phyloP scores from a whole-genome alignment of 352 stramenopile species.

The Phytopythium montanum region DNA sequence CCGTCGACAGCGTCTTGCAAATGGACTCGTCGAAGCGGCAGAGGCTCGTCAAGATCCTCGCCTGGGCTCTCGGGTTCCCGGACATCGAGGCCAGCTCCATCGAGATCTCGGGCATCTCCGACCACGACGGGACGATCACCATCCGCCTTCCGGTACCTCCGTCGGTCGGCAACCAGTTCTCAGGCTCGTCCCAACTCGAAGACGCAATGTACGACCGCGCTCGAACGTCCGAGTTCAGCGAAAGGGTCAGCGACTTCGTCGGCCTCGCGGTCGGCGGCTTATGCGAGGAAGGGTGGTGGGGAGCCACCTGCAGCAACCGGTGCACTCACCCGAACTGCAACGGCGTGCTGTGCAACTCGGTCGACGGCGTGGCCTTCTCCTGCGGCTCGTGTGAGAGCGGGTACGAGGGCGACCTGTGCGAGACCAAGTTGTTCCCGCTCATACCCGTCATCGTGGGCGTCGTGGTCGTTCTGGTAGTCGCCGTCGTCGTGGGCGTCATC shows the following conservation, averaged over 20 bases:
- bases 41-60: neutral
- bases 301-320: neutral
- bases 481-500: too few relatives aligned
- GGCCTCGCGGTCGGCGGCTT: neutral
- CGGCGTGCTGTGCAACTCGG: neutral
- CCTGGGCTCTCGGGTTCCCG: constrained; percentile 4
- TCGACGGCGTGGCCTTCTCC: neutral
- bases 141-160: neutral
- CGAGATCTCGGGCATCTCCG: neutral
- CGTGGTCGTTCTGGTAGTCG: too few relatives aligned
- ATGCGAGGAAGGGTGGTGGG: neutral
- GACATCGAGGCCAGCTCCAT: constrained; percentile 2
- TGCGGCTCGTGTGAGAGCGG: neutral
- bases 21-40: neutral
- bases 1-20: neutral
- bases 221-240: neutral
- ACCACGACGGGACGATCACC: neutral
- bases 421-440: neutral
- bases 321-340: neutral
- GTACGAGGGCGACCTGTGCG: neutral
- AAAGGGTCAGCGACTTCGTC: neutral
- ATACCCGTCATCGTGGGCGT: too few relatives aligned
- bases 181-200: neutral
- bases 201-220: neutral
- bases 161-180: neutral